Percentiles rank a stretch among this genome's conserved stretches.
phyloP scores from a whole-genome alignment of 148 eudicot genomes.

The Cornus florida region DNA sequence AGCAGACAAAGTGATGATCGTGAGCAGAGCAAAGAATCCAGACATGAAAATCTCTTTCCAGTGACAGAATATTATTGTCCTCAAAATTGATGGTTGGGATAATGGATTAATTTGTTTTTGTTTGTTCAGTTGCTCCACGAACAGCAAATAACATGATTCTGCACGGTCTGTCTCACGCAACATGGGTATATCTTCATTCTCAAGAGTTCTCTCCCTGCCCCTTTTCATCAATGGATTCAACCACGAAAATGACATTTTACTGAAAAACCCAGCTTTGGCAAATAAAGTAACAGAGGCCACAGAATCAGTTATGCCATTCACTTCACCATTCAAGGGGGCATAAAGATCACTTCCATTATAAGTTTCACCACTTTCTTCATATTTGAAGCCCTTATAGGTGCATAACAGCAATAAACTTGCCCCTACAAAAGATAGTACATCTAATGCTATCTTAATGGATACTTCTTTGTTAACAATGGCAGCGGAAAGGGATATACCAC shows the following conservation, averaged over 20 bases:
- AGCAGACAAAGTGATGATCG: constrained; percentile 61
- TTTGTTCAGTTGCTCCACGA: constrained; percentile 41
- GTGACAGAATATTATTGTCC: constrained; percentile 65
- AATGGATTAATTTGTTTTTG: constrained; percentile 38
- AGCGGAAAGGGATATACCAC: constrained; percentile 38
- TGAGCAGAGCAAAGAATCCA: constrained; percentile 74
- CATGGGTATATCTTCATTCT: constrained; percentile 66
- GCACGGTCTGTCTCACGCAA: constrained; percentile 62
- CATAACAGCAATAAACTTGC: constrained; percentile 60
- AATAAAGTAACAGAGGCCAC: constrained; percentile 42
- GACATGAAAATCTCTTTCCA: constrained; percentile 67
- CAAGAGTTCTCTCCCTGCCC: constrained; percentile 69
- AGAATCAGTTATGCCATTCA: constrained; percentile 25
- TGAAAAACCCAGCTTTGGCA: constrained; percentile 51
- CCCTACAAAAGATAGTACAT: constrained; percentile 60
- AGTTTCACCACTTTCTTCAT: constrained; percentile 32
- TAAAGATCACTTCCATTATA: constrained; percentile 33
- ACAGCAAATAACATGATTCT: constrained; percentile 56
- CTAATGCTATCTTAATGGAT: constrained; percentile 52
- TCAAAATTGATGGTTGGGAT: constrained; percentile 52
- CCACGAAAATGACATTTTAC: constrained; percentile 81
- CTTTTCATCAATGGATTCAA: constrained; percentile 71
- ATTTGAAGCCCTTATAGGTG: constrained; percentile 52
- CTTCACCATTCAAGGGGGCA: constrained; percentile 51
- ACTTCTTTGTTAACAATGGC: constrained; percentile 31